phyloP scores from a whole-genome alignment of 345 rosid genomes.

The Raphanus raphanistrum region DNA sequence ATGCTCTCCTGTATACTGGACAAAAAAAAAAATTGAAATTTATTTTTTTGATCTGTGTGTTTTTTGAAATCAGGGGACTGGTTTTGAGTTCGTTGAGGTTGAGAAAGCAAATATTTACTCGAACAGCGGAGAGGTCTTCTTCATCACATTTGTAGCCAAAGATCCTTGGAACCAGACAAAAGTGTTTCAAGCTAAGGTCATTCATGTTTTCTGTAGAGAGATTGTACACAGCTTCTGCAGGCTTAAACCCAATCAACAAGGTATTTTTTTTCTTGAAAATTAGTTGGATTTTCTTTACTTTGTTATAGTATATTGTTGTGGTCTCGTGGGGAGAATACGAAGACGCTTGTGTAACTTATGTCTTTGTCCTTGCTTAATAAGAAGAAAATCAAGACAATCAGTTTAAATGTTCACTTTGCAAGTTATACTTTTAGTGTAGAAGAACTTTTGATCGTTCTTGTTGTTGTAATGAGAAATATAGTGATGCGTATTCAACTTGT shows the following conservation, averaged over 20 bases:
- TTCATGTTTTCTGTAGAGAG: neutral
- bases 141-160: conserved; percentile 1
- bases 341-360: neutral
- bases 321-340: too few relatives aligned
- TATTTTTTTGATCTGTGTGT: neutral
- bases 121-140: neutral
- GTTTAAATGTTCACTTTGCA: too few relatives aligned
- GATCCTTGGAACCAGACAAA: neutral
- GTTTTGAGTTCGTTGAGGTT: neutral
- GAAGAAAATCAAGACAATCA: too few relatives aligned
- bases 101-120: neutral
- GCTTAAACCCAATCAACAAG: neutral
- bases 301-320: too few relatives aligned
- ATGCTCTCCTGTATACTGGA: too few relatives aligned
- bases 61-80: neutral
- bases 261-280: neutral
- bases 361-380: neutral
- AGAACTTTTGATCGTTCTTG: neutral
- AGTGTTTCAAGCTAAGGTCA: neutral
- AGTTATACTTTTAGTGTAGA: too few relatives aligned
- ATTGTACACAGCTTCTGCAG: neutral
- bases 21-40: too few relatives aligned
- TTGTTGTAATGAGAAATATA: neutral
- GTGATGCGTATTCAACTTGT: neutral
- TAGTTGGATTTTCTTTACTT: too few relatives aligned